These are phyloP conservation scores for Astathelohania contejeani DNA, from an alignment of 371 early-diverging fungal species.

Conservation along the genomic window DNA sequence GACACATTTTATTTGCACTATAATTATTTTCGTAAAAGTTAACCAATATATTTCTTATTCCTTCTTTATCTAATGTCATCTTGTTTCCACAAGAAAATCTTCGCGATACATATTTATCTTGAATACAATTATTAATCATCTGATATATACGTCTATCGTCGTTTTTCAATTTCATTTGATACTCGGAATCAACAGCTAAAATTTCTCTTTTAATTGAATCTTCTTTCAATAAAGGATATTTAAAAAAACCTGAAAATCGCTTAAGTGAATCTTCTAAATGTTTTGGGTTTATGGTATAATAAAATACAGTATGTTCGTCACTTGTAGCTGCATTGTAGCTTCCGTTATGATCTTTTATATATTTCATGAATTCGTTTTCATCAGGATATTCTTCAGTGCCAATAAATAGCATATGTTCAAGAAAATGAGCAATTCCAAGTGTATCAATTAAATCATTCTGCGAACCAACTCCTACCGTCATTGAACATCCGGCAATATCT, in stretches of 20 bases:
- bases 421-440: conserved; percentile 50
- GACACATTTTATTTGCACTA: conserved; percentile 32
- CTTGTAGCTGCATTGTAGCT: conserved; percentile 46
- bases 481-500: no score
- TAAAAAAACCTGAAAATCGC: conserved; percentile 48
- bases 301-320: conserved; percentile 45
- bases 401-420: conserved; percentile 53
- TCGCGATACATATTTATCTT: conserved; percentile 7
- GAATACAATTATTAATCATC: conserved; percentile 13
- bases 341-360: conserved; percentile 40
- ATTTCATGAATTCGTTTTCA: conserved; percentile 46
- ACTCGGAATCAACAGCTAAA: conserved; percentile 49
- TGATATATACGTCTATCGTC: conserved; percentile 29
- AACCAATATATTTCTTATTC: conserved; percentile 28
- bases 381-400: conserved; percentile 49
- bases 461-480: conserved; percentile 42
- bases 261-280: conserved; percentile 31
- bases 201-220: conserved; percentile 44
- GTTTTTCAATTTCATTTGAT: conserved; percentile 19
- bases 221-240: conserved; percentile 37
- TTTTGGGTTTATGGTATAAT: conserved; percentile 30
- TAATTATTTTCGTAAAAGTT: conserved; percentile 40
- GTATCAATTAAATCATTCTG: conserved; percentile 32
- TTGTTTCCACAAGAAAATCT: conserved; percentile 38
- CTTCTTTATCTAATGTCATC: conserved; percentile 25